These are phyloP conservation scores for Globisporangium nagaii DNA, from an alignment of 352 stramenopile species.

Conservation along the genomic window DNA sequence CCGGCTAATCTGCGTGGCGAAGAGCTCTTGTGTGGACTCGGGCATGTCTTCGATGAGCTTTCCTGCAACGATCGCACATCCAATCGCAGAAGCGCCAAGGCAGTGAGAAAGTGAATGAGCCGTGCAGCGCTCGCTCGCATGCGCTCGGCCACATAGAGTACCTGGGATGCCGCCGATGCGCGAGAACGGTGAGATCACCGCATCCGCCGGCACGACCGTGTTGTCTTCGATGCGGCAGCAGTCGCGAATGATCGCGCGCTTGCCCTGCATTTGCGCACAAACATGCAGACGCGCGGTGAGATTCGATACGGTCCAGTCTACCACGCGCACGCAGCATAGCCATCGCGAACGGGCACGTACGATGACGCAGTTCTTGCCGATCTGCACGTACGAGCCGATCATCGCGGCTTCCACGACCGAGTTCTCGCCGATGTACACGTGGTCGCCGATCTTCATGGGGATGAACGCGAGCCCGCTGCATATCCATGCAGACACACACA, in stretches of 20 bases:
- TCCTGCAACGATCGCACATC: too few relatives aligned
- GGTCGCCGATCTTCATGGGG: conserved; percentile 75
- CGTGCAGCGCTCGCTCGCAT: too few relatives aligned
- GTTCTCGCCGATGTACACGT: conserved; percentile 73
- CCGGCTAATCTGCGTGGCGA: conserved; percentile 62
- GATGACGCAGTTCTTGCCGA: conserved; percentile 85
- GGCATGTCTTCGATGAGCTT: conserved; percentile 74
- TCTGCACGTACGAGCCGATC: conserved; percentile 81
- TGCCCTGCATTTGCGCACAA: conserved; percentile 38
- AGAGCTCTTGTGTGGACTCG: conserved; percentile 75
- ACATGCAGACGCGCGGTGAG: not conserved
- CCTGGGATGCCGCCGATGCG: conserved; percentile 67
- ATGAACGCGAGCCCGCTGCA: conserved; percentile 74
- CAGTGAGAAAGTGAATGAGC: too few relatives aligned
- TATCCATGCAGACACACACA: conserved; percentile 4
- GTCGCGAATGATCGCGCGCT: conserved; percentile 79
- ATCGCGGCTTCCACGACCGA: conserved; percentile 77
- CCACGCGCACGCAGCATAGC: too few relatives aligned
- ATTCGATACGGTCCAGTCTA: too few relatives aligned
- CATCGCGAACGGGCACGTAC: too few relatives aligned
- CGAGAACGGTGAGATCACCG: conserved; percentile 75
- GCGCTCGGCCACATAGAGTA: conserved; percentile 12
- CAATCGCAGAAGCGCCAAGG: too few relatives aligned
- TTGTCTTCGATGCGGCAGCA: conserved; percentile 83
- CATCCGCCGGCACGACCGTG: conserved; percentile 67